Evolutionary conservation across 495 filamentous ascomycete genomes (phyloP), one percentile per base, ranked within the genome.

Genomic region (Trichoderma gamsii): DNA sequence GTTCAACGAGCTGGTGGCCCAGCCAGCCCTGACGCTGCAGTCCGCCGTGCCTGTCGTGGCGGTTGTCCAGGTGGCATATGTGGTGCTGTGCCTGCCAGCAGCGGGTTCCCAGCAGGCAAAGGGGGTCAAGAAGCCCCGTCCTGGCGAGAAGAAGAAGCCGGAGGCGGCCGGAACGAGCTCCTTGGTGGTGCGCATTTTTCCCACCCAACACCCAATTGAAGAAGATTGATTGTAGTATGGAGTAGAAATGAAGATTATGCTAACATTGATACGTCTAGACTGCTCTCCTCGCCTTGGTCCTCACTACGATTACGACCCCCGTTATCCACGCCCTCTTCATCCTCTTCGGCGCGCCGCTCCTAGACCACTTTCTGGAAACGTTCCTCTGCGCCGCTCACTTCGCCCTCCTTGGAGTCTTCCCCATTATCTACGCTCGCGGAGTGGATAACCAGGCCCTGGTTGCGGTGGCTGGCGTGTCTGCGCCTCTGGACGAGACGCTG

Each of bases 321-420:
- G 72, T 86, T 61, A 79, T 96, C 38, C 80, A 87, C 70, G 76
- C 84, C 67, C 73, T 88, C 27, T 82, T 96, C 70, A 82, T 98
- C 73, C 87, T 97, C 66, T 94, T 97, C 78, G 96, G 95, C 69
- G 95, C 94, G 16, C 95, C 95, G 0, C 76, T 95, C 66, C 92
- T 92, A 21, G 93, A 92, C 0, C 93, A 97, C 74, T 80, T 90
- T 66, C 65, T 80, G 12, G 88, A 96, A 61, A 99, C 94, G 3
- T 66, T 90, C 41, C 86, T 97, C 38, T 88, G 86, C 76, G 91
- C 91, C 2, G 84, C 87, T 13, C 92, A 98, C 76, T 84, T 97
- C 70, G 87, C 94, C 18, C 73, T 96, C 0, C 83, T 99, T 15
- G 84, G 86, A 3, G 79, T 88, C 0, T 85, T 90, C 49, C 89